Evolutionary conservation across 1,284 basidiomycete genomes (phyloP), one percentile per base, ranked within the genome.

Genomic region (Mycena sp.): DNA sequence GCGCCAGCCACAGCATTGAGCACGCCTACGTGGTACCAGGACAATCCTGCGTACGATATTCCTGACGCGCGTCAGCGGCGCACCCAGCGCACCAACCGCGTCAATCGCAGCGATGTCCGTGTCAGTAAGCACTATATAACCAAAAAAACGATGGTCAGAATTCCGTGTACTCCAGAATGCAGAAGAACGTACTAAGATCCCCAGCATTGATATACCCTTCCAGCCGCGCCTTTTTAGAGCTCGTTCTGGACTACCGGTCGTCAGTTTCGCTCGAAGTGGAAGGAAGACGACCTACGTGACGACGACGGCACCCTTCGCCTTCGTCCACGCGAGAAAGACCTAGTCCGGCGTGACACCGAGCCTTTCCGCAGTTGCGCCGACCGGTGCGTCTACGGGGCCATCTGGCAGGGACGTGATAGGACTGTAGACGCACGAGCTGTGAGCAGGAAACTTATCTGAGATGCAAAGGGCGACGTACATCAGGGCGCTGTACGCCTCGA

Each of bases 401-500:
- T 89, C 89, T 4, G 91, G 87, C 54, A 79, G 78, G 28, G 76
- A 81, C 1, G 91, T 93, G 48, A 94, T 83, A 0, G 92, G 89
- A 35, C 88, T 87, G 58, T 30, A 43, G 30, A 41, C 23, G 54
- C 50, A 32, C 37, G 9, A 32, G 19, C 25, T 65, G n/a, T n/a
- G n/a, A n/a, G n/a, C 25, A 49, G 5, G 21, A 43, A 54, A 32
- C 43, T 35, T 45, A 30, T 17, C 21, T 25, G 44, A 28, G 2
- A 17, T 7, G 17, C 37, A 6, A 44, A 5, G 41, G 44, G 7
- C 7, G 25, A 76, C 83, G 17, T 65, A 90, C 87, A 81, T 83
- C 21, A 94, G 80, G 46, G 84, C 81, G 59, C 89, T 87, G 76
- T 92, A 94, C 0, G 87, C 91, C 76, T 93, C 91, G 38, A 87